Base-by-base conservation (phyloP, 441 rosid genomes). In the Flueggea neowawraea region DNA sequence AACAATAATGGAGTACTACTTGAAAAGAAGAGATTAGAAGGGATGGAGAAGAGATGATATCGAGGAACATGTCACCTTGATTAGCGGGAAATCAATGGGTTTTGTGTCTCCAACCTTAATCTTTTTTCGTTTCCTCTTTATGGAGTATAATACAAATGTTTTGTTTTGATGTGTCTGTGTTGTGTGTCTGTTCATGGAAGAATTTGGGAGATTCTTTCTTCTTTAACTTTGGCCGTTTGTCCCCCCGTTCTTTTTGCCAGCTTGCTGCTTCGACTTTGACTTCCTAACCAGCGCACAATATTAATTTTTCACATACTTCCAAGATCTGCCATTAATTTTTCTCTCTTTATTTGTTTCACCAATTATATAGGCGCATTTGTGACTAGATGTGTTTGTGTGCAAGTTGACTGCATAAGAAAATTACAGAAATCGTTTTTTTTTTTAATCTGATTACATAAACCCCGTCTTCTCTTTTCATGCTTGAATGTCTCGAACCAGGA, bases 11-110 rank as follows among this genome's bases (percentile, higher is more conserved):
- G n/a, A 22, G 28, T 22, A 22, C 28, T 22, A 22, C 28, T 22
- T 22, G 28, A 17, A 10, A 0, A 36, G 4, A 22, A 53, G 10
- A 10, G 10, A 4, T 6, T 41, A 9, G 5, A 31, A 43, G 69
- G 10, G 4, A 58, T 60, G 68, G 70, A 67, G 12, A 16, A 15
- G 11, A 10, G 68, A 52, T 73, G 66, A 68, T 62, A 61, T 47
- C 59, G 84, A 69, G 79, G 68, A 64, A 74, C 59, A 75, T 75
- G 81, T 74, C 78, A 60, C 81, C 83, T 73, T 76, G 76, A 81
- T 78, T 78, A 63, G 70, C 76, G 81, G 83, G 39, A 28, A 22
- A 52, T 53, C 15, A 48, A 17, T 22, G 62, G 74, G 64, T 51
- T 70, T 68, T 62, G 66, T 57, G 63, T 61, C 55, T 56, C 31